Percentiles rank a stretch among this genome's conserved stretches.
phyloP scores from a whole-genome alignment of 352 stramenopile species.

The Globisporangium barbulae region DNA sequence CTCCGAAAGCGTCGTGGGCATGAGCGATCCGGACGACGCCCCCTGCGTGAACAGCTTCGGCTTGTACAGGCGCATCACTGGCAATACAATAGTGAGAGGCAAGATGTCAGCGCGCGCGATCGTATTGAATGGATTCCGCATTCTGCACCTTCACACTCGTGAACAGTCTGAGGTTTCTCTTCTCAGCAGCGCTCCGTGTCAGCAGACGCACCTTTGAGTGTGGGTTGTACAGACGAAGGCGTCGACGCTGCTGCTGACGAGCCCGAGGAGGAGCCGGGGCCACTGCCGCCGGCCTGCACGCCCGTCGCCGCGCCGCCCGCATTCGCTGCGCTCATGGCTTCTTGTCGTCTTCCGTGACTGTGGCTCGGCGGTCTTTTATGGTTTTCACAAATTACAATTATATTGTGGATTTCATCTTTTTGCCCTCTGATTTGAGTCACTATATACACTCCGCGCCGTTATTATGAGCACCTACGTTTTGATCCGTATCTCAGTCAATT shows the following conservation, averaged over 20 bases:
- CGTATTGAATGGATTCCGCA: not conserved
- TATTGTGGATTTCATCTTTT: too few species aligned
- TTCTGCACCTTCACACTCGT: not conserved
- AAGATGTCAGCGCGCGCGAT: not conserved
- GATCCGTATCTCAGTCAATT: too few species aligned
- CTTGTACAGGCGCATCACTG: constrained; percentile 92
- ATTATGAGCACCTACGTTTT: too few species aligned
- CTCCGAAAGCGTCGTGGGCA: constrained; percentile 55
- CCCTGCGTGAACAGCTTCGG: constrained; percentile 75
- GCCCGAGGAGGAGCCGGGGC: constrained; percentile 16
- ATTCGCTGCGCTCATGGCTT: constrained; percentile 8
- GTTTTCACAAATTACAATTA: too few species aligned
- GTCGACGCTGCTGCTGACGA: not conserved
- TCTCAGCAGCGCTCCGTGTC: not conserved
- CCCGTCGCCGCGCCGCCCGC: not conserved
- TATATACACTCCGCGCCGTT: too few species aligned
- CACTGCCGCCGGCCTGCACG: constrained; percentile 10
- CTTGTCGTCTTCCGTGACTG: not conserved
- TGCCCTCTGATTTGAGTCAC: too few species aligned
- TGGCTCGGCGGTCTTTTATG: too few species aligned
- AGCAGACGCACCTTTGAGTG: constrained; percentile 57
- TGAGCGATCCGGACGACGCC: constrained; percentile 42
- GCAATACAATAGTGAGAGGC: not conserved
- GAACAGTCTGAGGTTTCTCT: too few species aligned
- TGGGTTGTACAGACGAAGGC: constrained; percentile 49